Conservation (phyloP, 192 early-diverging fungal species). For the Irineochytrium annulatum region DNA sequence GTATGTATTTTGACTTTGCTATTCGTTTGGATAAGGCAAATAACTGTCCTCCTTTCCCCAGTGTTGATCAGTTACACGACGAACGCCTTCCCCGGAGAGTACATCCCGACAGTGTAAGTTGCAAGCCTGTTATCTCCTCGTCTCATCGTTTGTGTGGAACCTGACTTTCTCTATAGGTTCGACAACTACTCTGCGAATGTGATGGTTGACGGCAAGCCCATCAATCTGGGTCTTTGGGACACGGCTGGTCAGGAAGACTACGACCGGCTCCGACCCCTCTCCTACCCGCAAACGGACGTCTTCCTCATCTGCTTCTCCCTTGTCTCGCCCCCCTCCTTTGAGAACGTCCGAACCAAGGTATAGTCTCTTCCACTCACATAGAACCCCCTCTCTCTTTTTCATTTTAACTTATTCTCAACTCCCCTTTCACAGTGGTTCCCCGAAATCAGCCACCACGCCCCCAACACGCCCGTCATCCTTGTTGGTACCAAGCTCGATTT, state of each 20-base stretch:
- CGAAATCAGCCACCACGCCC: slow-evolving; percentile 93
- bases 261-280: slow-evolving; percentile 93
- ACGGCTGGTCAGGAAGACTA: slow-evolving; percentile 99
- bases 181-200: slow-evolving; percentile 99
- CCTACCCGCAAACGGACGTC: slow-evolving; percentile 98
- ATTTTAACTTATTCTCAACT: not conserved
- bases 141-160: not conserved
- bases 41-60: slow-evolving; percentile 6
- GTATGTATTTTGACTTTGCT: slow-evolving; percentile 28
- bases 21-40: not conserved
- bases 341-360: slow-evolving; percentile 96
- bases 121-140: not conserved
- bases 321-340: slow-evolving; percentile 91
- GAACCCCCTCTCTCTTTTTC: slow-evolving; percentile 13
- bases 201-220: slow-evolving; percentile 98
- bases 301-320: slow-evolving; percentile 98
- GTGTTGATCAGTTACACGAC: slow-evolving; percentile 97
- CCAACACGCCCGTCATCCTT: slow-evolving; percentile 85
- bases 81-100: slow-evolving; percentile 99
- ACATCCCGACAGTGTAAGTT: slow-evolving; percentile 98
- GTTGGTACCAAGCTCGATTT: slow-evolving; percentile 98
- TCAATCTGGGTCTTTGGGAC: slow-evolving; percentile 98
- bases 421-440: slow-evolving; percentile 74
- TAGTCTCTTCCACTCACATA: no score
- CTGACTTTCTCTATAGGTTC: slow-evolving; percentile 53